phyloP scores from a whole-genome alignment of 2,329 filamentous ascomycete genomes.

The Talaromyces sp. region DNA sequence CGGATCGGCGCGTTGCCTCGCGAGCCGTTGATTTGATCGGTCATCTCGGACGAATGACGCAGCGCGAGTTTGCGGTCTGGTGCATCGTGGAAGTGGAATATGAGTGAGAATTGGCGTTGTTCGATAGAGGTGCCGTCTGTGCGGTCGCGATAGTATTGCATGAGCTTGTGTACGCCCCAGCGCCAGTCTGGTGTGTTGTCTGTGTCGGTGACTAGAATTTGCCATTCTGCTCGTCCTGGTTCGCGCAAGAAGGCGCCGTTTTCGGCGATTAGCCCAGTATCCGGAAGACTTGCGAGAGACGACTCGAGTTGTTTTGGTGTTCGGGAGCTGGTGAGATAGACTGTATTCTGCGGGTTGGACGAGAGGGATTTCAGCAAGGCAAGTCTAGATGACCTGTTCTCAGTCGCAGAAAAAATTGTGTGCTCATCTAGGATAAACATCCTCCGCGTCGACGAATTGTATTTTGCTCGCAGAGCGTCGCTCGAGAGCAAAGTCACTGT shows the following conservation, averaged over 20 bases:
- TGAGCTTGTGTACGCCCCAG: slow-evolving; percentile 69
- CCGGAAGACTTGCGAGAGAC: slow-evolving; percentile 67
- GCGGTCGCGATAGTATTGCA: slow-evolving; percentile 82
- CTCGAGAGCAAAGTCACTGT: slow-evolving; percentile 75
- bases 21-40: slow-evolving; percentile 87
- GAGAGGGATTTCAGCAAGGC: slow-evolving; percentile 48
- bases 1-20: slow-evolving; percentile 76
- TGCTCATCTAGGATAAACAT: slow-evolving; percentile 90
- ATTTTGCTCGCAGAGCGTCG: slow-evolving; percentile 56
- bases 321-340: slow-evolving; percentile 86
- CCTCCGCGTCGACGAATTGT: slow-evolving; percentile 58
- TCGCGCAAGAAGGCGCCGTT: slow-evolving; percentile 84
- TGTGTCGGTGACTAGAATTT: slow-evolving; percentile 64
- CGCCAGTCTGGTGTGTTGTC: slow-evolving; percentile 74
- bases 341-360: slow-evolving; percentile 68
- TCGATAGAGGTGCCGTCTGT: slow-evolving; percentile 81
- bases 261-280: slow-evolving; percentile 81
- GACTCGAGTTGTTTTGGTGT: slow-evolving; percentile 76
- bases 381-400: neutral
- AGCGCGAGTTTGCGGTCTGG: slow-evolving; percentile 68
- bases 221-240: slow-evolving; percentile 62
- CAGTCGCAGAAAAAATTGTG: slow-evolving; percentile 56
- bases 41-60: slow-evolving; percentile 81
- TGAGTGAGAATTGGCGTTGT: slow-evolving; percentile 75
- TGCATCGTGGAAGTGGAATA: slow-evolving; percentile 79